Conservation (phyloP, 768 basidiomycete genomes). For the Suillus placidus region DNA sequence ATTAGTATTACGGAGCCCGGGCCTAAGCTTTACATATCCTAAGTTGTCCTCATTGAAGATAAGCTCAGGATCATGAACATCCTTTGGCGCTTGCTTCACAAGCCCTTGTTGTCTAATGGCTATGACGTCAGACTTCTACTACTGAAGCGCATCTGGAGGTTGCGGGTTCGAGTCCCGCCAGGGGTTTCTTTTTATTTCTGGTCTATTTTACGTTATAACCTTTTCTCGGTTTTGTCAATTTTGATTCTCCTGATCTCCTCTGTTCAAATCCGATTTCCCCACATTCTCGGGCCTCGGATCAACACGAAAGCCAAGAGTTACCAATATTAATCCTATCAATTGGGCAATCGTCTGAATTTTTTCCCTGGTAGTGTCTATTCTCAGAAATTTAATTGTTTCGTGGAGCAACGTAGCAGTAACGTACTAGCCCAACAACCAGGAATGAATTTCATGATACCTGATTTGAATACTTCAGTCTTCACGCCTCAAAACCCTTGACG, state of each 20-base stretch:
- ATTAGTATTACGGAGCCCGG: too few relatives aligned
- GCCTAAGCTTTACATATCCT: too few relatives aligned
- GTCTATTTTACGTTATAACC: not conserved
- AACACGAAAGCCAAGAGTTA: not conserved
- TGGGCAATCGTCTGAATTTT: not conserved
- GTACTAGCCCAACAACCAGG: too few relatives aligned
- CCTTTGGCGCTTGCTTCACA: not conserved
- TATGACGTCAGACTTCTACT: conserved; percentile 90
- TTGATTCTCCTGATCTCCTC: not conserved
- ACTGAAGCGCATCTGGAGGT: conserved; percentile 63
- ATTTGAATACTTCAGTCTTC: not conserved
- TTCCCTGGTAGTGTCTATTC: not conserved
- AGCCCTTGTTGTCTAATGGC: conserved; percentile 87
- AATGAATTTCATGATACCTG: not conserved
- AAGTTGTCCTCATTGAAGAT: too few relatives aligned
- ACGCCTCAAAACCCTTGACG: not conserved
- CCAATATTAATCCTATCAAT: not conserved
- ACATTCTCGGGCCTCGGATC: not conserved
- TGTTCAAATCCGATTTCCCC: too few relatives aligned
- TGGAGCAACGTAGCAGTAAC: not conserved
- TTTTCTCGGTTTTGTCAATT: not conserved
- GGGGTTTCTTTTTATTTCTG: conserved; percentile 48
- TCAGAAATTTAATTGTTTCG: not conserved
- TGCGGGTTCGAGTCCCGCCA: conserved; percentile 87
- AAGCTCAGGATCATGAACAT: not conserved